phyloP scores from a whole-genome alignment of 1,139 yeast species.

The Debaryomyces udenii region DNA sequence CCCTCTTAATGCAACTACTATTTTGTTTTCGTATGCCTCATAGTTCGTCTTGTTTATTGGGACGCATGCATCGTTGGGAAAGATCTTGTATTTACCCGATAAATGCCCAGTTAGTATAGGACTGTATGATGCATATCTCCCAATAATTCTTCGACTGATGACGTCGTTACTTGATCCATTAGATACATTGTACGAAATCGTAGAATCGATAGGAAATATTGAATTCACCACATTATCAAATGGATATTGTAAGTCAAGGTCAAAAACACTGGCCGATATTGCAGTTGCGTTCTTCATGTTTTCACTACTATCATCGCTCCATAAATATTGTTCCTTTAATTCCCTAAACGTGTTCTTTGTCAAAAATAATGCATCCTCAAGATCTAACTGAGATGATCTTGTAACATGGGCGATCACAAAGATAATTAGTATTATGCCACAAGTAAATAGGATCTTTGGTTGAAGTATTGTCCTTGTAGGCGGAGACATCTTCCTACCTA shows the following conservation, averaged over 20 bases:
- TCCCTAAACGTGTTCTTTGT: constrained; percentile 32
- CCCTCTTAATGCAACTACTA: constrained; percentile 42
- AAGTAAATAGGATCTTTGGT: constrained; percentile 18
- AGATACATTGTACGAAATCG: constrained; percentile 34
- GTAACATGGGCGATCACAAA: constrained; percentile 11
- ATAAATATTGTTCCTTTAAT: constrained; percentile 22
- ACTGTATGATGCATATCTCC: constrained; percentile 49
- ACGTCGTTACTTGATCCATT: constrained; percentile 13
- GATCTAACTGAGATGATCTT: constrained; percentile 18
- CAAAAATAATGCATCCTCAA: constrained; percentile 32
- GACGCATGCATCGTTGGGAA: constrained; percentile 37
- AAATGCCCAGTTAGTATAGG: constrained; percentile 34
- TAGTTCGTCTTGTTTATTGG: constrained; percentile 16
- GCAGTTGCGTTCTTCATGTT: constrained; percentile 1
- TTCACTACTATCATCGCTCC: constrained; percentile 5
- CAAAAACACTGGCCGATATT: constrained; percentile 1
- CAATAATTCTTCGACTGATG: constrained; percentile 30
- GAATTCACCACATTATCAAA: constrained; percentile 41
- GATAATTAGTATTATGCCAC: constrained; percentile 15
- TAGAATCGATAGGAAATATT: constrained; percentile 47
- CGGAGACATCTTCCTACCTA: constrained; percentile 9
- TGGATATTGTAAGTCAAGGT: constrained; percentile 39
- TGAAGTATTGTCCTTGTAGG: constrained; percentile 15
- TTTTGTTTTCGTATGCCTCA: constrained; percentile 25
- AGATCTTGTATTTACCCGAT: constrained; percentile 27